Evolutionary conservation across 1,284 basidiomycete species (phyloP), one percentile per base, ranked within the genome.

Genomic region (Laetiporus sulphureus): DNA sequence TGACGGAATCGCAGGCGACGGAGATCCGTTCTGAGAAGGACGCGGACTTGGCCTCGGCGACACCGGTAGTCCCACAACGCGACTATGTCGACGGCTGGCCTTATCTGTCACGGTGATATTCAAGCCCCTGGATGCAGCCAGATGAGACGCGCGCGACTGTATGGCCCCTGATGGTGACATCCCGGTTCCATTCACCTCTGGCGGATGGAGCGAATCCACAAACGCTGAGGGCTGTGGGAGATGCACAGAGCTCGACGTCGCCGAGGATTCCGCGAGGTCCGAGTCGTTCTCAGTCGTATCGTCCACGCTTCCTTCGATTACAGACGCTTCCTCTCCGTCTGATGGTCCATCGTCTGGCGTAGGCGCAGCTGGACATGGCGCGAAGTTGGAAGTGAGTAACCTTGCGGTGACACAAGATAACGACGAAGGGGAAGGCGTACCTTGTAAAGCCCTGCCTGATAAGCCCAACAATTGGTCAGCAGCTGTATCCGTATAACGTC

Each of bases 381-480:
- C 46, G 46, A 48, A 32, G 46, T 57, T 45, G n/a, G n/a, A n/a
- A n/a, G n/a, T n/a, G n/a, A n/a, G n/a, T n/a, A n/a, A 51, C 42
- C 37, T 37, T 40, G 33, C 43, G 36, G 41, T 29, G 36, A 38
- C 38, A 10, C 30, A 27, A 44, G 29, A 30, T 46, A 50, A 34
- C 5, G 46, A 30, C 30, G 44, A 40, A 27, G 8, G 13, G 24
- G 34, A 32, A 40, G 38, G 67, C 76, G 51, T 60, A 86, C 84
- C 62, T 55, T 68, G 67, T 32, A 90, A 62, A 23, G 69, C 68
- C 51, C 87, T 72, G 22, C 86, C 86, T 22, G 72, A 67, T 42
- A 90, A 62, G 27, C 86, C 87, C 40, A 90, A 74, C 54, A 88
- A 65, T 59, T 80, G 68, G 62, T 90, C 87, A 35, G 86, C 83